phyloP scores from a whole-genome alignment of 495 filamentous ascomycete genomes.

The Penicillium ucsense region DNA sequence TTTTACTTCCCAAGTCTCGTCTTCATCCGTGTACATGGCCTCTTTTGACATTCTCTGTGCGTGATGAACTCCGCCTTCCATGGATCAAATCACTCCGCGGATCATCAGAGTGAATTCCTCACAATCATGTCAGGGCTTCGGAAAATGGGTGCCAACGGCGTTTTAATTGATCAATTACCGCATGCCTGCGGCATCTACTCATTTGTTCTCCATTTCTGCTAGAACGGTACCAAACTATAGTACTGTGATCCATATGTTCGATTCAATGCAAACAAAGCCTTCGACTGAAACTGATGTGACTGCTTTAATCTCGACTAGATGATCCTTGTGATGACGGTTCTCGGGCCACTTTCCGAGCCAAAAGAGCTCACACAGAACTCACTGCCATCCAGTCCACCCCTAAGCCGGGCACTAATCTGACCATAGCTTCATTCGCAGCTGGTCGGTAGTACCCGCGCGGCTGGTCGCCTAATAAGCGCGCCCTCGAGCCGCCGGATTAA shows the following conservation, averaged over 20 bases:
- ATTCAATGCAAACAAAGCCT: too few relatives aligned
- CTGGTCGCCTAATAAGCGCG: neutral
- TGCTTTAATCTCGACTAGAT: too few relatives aligned
- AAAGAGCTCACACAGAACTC: neutral
- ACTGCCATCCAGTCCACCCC: neutral
- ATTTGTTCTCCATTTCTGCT: constrained; percentile 23
- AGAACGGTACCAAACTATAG: constrained; percentile 20
- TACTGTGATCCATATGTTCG: neutral
- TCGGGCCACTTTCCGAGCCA: constrained; percentile 1
- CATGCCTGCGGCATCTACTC: constrained; percentile 29
- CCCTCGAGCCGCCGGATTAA: constrained; percentile 19
- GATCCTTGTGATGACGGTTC: too few relatives aligned
- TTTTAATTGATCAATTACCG: constrained; percentile 30
- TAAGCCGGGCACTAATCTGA: neutral
- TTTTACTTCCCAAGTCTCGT: neutral
- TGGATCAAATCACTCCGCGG: constrained; percentile 22
- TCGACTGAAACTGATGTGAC: too few relatives aligned
- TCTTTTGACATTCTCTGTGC: constrained; percentile 33
- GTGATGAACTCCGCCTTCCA: constrained; percentile 11
- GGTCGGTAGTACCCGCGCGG: neutral
- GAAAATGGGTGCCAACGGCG: constrained; percentile 43
- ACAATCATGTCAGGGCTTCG: constrained; percentile 40
- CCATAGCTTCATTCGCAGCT: too few relatives aligned
- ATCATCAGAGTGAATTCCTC: constrained; percentile 34
- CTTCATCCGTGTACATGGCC: constrained; percentile 38